Evolutionary conservation across 129 eudicot species (phyloP), one percentile per base, ranked within the genome.

Genomic region (Ambrosia artemisiifolia): DNA sequence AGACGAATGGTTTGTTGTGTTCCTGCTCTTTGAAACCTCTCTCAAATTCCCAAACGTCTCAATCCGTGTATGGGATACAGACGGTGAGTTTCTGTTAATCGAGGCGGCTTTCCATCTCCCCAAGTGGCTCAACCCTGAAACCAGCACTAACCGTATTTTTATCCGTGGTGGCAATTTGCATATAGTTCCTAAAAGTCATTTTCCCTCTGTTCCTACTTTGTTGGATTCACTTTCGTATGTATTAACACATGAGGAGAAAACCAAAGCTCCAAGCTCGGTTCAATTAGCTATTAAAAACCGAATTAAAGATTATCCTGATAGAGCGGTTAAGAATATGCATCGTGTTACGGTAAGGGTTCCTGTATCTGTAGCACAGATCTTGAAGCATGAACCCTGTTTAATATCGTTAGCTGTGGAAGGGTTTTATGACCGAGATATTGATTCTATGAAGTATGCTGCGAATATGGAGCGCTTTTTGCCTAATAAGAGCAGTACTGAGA

Each of bases 101-200:
- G 98, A 93, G 59, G 72, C 88, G 32, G 98, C 98, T n/a, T 90
- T 76, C 51, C 89, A 90, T 35, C 89, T 93, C 75, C 98, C 98
- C 5, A 80, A 79, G 14, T 93, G 98, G 98, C 63, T 93, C 72
- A 85, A 87, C 62, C 96, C 96, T 28, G 90, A 80, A 17, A 85
- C 79, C 34, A 77, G 87, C 64, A 51, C 66, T 3, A 85, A 89
- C 32, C 95, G 96, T n/a, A 80, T 89, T 20, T 87, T 90, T 50
- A 78, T 93, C 69, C 87, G 95, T 20, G 73, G 78, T 18, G 88
- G 85, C 36, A 49, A 72, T 30, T 69, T 93, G 4, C 86, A 79
- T 66, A 82, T 93, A 17, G 34, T 90, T 8, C 85, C 88, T 1
- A 61, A 59, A 12, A 48, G 55, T 7, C 51, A 19, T 0, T 79